A percentile compares a stretch with the other conserved stretches of the same genome.
phyloP scores from a whole-genome alignment of 2,329 filamentous ascomycete genomes.

The Xylariales sp. region DNA sequence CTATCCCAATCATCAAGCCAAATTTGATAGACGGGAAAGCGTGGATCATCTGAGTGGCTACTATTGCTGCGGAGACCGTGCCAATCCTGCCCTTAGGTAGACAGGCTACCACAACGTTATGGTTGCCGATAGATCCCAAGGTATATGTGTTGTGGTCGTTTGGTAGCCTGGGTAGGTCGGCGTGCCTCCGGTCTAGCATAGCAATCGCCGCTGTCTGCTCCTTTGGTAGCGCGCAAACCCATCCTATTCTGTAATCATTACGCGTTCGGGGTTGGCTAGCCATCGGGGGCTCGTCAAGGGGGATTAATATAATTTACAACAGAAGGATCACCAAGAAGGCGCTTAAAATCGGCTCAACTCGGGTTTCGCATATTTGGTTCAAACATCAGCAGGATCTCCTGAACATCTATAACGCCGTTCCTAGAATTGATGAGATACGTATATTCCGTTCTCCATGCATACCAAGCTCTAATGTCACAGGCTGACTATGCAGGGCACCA shows the following conservation, averaged over 20 bases:
- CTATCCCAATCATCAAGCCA: constrained; percentile 58
- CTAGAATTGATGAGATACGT: too few relatives aligned
- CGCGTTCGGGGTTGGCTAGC: not conserved
- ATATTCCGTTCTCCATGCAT: too few relatives aligned
- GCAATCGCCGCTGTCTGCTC: constrained; percentile 20
- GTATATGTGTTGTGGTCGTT: constrained; percentile 38
- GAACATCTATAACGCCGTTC: not conserved
- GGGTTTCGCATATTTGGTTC: not conserved
- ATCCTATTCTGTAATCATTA: constrained; percentile 14
- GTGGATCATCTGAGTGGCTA: constrained; percentile 47
- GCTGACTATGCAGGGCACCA: too few relatives aligned
- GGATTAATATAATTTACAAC: not conserved
- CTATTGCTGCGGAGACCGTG: constrained; percentile 48
- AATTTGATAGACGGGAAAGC: constrained; percentile 52
- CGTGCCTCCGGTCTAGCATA: constrained; percentile 16
- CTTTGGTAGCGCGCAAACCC: constrained; percentile 8
- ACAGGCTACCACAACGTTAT: constrained; percentile 44
- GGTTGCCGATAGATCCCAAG: constrained; percentile 39
- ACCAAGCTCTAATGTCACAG: too few relatives aligned
- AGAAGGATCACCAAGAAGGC: not conserved
- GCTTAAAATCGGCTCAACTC: not conserved
- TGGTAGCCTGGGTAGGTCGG: not conserved
- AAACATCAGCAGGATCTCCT: not conserved
- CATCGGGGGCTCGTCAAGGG: not conserved
- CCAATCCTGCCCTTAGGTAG: constrained; percentile 47